Base-by-base conservation (phyloP, 2,329 filamentous ascomycete genomes). In the Fusarium globosum region DNA sequence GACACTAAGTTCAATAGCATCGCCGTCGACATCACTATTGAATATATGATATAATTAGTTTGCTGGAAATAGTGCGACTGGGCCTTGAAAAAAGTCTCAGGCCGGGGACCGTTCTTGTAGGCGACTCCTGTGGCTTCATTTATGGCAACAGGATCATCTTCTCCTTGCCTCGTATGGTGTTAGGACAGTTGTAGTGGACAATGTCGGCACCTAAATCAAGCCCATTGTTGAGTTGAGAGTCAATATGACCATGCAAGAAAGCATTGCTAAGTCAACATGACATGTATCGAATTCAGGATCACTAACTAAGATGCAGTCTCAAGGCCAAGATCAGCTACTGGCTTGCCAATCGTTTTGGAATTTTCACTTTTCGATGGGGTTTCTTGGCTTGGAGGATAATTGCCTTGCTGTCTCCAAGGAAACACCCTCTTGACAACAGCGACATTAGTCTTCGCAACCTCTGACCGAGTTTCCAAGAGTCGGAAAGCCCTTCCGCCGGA, bases 331-430 rank as follows among this genome's bases (percentile, higher is more conserved):
- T 12, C 3, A 3, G n/a, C 12, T 15, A 15, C 33, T 36, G n/a
- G 1, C n/a, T 8, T 36, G 4, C 2, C 9, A 4, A 36, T 20
- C 7, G 4, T 6, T 26, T 15, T 20, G 7, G 9, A 6, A 6
- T 12, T 1, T 4, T 26, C n/a, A 52, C 4, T 20, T 21, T 12
- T 6, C 12, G 6, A 51, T 51, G 9, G n/a, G 0, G 1, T 12
- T n/a, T 20, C n/a, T 12, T 36, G 12, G 15, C 30, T 15, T 1
- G 18, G 26, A 16, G 9, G 9, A 26, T 21, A 26, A 6, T 4
- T 13, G 2, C 10, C 7, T 49, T 14, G 4, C 8, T 14, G 6
- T 3, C 28, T 16, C 4, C 10, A 2, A 16, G 14, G 2, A 48
- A 30, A 12, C 3, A 1, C 6, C 45, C 3, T 48, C 20, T n/a